phyloP scores from a whole-genome alignment of 352 stramenopile species.

The Globisporangium radiosum region DNA sequence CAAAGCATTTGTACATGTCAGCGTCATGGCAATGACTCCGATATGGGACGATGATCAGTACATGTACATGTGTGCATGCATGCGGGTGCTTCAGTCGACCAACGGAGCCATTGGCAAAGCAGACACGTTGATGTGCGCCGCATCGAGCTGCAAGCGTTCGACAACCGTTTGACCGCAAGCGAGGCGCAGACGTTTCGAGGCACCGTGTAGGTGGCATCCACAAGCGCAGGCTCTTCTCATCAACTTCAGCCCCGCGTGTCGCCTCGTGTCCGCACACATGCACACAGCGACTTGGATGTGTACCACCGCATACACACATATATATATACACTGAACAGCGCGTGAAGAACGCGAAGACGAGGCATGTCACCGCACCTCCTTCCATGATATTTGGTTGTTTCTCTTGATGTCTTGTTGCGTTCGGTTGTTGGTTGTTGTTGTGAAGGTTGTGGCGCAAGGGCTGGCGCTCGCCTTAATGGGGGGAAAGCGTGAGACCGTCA shows the following conservation, averaged over 20 bases:
- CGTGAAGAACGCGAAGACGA: neutral
- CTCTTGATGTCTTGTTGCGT: constrained; percentile 24
- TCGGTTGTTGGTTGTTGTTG: constrained; percentile 1
- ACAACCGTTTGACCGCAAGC: too few species aligned
- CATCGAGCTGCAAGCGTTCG: neutral
- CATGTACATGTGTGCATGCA: neutral
- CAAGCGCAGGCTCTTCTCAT: too few species aligned
- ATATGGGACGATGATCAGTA: neutral
- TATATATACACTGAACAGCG: neutral
- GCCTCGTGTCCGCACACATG: too few species aligned
- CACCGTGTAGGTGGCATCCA: too few species aligned
- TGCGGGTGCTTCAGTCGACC: too few species aligned
- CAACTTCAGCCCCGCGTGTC: too few species aligned
- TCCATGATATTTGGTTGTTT: constrained; percentile 31
- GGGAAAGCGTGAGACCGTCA: neutral
- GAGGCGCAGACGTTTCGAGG: too few species aligned
- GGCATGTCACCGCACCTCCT: constrained; percentile 24
- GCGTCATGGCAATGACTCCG: neutral
- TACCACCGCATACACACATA: neutral
- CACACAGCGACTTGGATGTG: too few species aligned
- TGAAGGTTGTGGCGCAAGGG: neutral
- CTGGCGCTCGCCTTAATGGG: too few species aligned
- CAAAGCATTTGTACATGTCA: neutral
- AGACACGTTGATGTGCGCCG: neutral
- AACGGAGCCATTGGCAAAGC: too few species aligned